Evolutionary conservation across 1,284 basidiomycete genomes (phyloP).

Genomic region (Stygiomarasmius scandens): DNA sequence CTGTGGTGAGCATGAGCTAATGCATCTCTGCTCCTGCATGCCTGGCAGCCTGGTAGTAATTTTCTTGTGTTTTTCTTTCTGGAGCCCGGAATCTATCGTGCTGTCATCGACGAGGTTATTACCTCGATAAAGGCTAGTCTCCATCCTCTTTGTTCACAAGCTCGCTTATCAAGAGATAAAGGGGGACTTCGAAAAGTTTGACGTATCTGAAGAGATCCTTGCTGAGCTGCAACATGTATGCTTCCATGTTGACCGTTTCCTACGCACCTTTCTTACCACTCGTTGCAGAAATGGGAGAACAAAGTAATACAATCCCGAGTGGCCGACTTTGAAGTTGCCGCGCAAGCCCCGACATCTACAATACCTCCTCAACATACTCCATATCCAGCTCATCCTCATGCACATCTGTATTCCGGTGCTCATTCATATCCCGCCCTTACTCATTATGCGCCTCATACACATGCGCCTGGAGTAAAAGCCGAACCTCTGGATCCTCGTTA

Average conservation of each 20-base stretch:
- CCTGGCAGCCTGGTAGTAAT: conserved; percentile 44
- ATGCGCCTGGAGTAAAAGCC: conserved; percentile 54
- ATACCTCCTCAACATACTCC: conserved; percentile 50
- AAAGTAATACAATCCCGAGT: conserved; percentile 92
- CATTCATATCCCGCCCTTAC: neutral
- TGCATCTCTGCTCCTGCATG: conserved; percentile 60
- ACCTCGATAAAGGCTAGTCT: no score
- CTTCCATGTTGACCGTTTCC: conserved; percentile 24
- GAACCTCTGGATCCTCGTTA: conserved; percentile 70
- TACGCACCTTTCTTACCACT: conserved; percentile 10
- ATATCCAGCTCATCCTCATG: conserved; percentile 55
- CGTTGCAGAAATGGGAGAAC: conserved; percentile 85
- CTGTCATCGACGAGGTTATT: conserved; percentile 97
- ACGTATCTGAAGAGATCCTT: conserved; percentile 90
- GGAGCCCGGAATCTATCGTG: conserved; percentile 91
- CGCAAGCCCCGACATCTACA: conserved; percentile 41
- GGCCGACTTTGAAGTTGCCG: conserved; percentile 84
- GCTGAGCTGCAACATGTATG: conserved; percentile 87
- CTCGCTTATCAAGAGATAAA: no score
- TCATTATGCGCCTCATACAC: conserved; percentile 41
- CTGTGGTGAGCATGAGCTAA: conserved; percentile 77
- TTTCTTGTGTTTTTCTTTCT: conserved; percentile 52
- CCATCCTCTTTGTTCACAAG: no score
- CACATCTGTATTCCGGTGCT: conserved; percentile 50
- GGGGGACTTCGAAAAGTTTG: conserved; percentile 96